These are phyloP conservation scores for Casaregolazyma suthepensis DNA, from an alignment of 1,139 yeast genomes.

Conservation along the genomic window DNA sequence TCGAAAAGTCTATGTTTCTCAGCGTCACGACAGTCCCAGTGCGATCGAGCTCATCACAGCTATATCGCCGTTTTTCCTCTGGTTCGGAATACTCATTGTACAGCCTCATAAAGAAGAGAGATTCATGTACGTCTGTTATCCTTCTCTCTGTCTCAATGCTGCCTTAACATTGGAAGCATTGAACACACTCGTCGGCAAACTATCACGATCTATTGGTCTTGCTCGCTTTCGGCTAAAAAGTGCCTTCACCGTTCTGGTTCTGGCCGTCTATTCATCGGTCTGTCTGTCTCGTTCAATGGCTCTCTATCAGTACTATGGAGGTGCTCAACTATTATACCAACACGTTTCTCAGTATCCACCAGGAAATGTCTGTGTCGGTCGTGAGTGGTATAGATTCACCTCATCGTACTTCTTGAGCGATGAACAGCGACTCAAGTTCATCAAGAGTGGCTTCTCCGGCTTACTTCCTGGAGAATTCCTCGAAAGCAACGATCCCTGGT, in stretches of 20 bases:
- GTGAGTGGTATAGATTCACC: conserved; percentile 95
- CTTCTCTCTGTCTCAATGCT: conserved; percentile 58
- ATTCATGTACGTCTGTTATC: conserved; percentile 79
- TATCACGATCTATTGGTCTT: not conserved
- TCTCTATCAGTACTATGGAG: conserved; percentile 31
- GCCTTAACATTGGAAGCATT: conserved; percentile 40
- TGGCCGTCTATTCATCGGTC: conserved; percentile 12
- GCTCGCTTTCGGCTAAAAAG: not conserved
- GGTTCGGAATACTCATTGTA: conserved; percentile 59
- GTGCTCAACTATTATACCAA: conserved; percentile 32
- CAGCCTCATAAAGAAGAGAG: conserved; percentile 96
- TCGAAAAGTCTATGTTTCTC: conserved; percentile 1
- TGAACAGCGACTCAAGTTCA: conserved; percentile 55
- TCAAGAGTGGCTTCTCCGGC: conserved; percentile 77
- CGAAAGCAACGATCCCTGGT: conserved; percentile 35
- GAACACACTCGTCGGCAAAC: conserved; percentile 26
- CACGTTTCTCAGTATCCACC: conserved; percentile 26
- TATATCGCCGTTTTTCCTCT: conserved; percentile 44
- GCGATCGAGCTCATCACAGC: conserved; percentile 10
- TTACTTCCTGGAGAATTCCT: conserved; percentile 80
- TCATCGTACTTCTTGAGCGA: conserved; percentile 74
- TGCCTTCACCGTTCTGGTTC: conserved; percentile 9
- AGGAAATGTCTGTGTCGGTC: conserved; percentile 74
- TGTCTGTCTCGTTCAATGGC: conserved; percentile 32
- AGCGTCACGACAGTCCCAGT: conserved; percentile 9